Evolutionary conservation across 768 basidiomycete genomes (phyloP), one percentile per base, ranked within the genome.

Genomic region (Lactarius vividus): DNA sequence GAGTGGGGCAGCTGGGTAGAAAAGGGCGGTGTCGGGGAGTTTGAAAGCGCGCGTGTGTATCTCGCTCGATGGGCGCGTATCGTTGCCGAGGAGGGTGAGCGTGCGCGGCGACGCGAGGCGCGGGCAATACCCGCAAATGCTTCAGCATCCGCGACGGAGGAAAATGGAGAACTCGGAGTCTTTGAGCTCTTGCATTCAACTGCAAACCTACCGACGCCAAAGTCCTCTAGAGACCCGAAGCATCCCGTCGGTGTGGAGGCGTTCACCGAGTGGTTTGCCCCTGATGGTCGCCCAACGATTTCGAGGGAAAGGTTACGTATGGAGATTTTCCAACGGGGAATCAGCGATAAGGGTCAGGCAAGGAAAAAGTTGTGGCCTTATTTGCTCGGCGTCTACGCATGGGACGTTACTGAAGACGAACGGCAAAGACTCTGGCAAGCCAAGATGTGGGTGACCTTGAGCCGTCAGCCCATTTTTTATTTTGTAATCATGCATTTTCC

Each of bases 41-140:
- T 96, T 74, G 97, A 98, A 77, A 92, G 92, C 66, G 97, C 97
- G 0, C 83, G 96, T 5, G 92, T 98, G 8, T 98, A 98, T 75
- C 85, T 99, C 10, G 97, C 97, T 11, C 83, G 93, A 37, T 99
- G 97, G 97, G 97, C 97, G 4, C 83, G 96, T 58, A 91, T 94
- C 65, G 97, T 98, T 1, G 97, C 97, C 2, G 97, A 99, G 76
- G 97, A 98, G 74, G 97, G 97, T 20, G 97, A 99, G 75, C 83
- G 93, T 18, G 87, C 94, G 6, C 83, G 97, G 52, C 78, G 87
- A 69, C 83, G 84, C 53, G 97, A 99, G 75, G 86, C 90, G 0
- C 88, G 89, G 73, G 80, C 83, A 0, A 71, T 91, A 15, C 85
- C 86, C 4, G 77, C 86, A 3, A 79, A 83, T 7, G 80, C 79